Conservation (phyloP, 2,329 filamentous ascomycete genomes). For the Nigrospora sphaerica region DNA sequence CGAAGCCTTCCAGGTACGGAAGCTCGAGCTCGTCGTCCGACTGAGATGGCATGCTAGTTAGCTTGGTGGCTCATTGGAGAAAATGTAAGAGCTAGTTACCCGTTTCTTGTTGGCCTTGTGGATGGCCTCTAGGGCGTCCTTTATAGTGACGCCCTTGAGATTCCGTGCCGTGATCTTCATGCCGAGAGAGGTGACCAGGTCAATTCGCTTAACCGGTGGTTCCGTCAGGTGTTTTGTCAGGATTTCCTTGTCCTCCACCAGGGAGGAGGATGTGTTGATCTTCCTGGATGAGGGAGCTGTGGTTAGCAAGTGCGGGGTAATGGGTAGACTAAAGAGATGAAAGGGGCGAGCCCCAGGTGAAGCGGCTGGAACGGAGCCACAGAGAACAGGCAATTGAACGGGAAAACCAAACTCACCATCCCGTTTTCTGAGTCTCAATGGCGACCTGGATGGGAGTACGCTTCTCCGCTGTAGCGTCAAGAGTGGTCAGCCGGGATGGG, state of each 20-base stretch:
- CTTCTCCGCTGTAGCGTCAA: constrained; percentile 61
- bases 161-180: constrained; percentile 86
- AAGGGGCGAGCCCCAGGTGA: background rate
- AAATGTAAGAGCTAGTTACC: constrained; percentile 41
- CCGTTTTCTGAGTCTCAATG: constrained; percentile 77
- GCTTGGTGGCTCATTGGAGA: background rate
- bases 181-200: constrained; percentile 84
- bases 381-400: background rate
- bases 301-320: constrained; percentile 3
- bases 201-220: constrained; percentile 88
- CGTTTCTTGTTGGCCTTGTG: constrained; percentile 96
- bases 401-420: constrained; percentile 57
- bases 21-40: constrained; percentile 84
- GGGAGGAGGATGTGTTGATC: constrained; percentile 77
- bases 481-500: constrained; percentile 5
- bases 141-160: constrained; percentile 91
- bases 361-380: too few species aligned
- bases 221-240: constrained; percentile 75
- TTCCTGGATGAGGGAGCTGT: constrained; percentile 55
- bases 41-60: constrained; percentile 34
- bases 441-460: constrained; percentile 66
- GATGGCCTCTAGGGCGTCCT: constrained; percentile 92
- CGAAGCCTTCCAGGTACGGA: constrained; percentile 87
- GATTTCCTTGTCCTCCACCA: constrained; percentile 75
- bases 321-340: background rate